Evolutionary conservation across 345 rosid species (phyloP), one percentile per base, ranked within the genome.

Genomic region (Salix suchowensis): DNA sequence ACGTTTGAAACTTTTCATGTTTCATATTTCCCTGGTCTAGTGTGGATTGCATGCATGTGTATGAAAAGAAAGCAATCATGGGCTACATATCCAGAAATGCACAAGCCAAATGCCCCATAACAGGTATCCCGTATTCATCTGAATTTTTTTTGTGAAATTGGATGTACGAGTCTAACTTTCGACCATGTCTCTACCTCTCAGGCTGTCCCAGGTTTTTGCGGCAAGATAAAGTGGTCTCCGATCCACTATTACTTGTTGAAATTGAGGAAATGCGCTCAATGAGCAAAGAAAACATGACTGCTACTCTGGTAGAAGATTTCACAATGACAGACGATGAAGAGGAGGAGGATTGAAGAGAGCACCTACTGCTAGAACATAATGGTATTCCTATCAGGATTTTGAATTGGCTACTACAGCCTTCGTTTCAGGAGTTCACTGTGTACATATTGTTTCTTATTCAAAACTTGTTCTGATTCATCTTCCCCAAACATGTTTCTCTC

Each of bases 1-100:
- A 62, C 2, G 11, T 26, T 11, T 62, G 28, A 64, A 26, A 42
- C 24, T 5, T 62, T 14, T n/a, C 30, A 46, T 62, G 66, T 14
- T 28, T 62, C 13, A 2, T 62, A 2, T 62, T 62, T n/a, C 66
- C 30, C 30, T 44, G 10, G 14, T 75, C 86, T 87, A 93, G 99
- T 78, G 36, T 81, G 88, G 91, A 85, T 32, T 93, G 99, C 96
- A 89, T 84, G 88, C 99, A 96, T 82, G 80, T 96, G 23, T 93
- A 92, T 37, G 97, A 92, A 19, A 89, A 89, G 79, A 72, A 77
- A 13, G 89, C 84, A 40, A 80, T 96, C 79, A 71, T 85, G 83
- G 67, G 44, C 44, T 84, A 88, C 85, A 88, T 93, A 79, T 78
- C 74, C 74, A 80, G 64, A n/a, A 79, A 76, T 24, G 76, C 71